Conservation (phyloP, 352 stramenopile species). For the Globisporangium nagaii region DNA sequence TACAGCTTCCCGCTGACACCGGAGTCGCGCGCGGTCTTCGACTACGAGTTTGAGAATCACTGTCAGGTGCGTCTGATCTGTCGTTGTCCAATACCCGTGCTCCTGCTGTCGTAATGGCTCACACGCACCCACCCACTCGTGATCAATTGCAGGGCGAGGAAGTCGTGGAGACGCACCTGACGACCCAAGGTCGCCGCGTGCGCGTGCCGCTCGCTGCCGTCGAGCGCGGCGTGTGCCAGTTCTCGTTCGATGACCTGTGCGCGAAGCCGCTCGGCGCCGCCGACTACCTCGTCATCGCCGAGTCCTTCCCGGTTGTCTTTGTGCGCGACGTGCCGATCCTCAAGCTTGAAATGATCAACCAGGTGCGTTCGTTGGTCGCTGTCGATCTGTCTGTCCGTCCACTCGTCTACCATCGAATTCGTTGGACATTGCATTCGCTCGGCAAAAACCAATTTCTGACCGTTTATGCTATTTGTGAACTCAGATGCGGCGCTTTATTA, state of each 20-base stretch:
- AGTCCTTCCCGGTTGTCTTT: slow-evolving; percentile 85
- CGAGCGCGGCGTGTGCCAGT: slow-evolving; percentile 61
- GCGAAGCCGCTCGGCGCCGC: slow-evolving; percentile 87
- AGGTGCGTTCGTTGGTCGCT: slow-evolving; percentile 18
- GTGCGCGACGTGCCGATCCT: slow-evolving; percentile 90
- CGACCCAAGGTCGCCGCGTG: slow-evolving; percentile 66
- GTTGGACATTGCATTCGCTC: neutral
- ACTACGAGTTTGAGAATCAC: slow-evolving; percentile 60
- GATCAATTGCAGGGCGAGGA: slow-evolving; percentile 27
- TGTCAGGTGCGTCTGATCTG: slow-evolving; percentile 34
- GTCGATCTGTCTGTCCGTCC: neutral
- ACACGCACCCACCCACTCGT: neutral
- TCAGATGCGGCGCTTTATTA: slow-evolving; percentile 94
- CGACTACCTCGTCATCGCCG: slow-evolving; percentile 93
- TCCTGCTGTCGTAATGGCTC: no score
- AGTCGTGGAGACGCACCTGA: slow-evolving; percentile 40
- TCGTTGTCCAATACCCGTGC: no score
- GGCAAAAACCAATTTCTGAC: neutral
- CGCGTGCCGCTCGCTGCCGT: slow-evolving; percentile 52
- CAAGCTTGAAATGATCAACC: slow-evolving; percentile 86
- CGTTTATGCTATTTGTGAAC: neutral
- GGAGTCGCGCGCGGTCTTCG: slow-evolving; percentile 46
- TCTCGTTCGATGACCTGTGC: slow-evolving; percentile 97
- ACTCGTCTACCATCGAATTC: neutral
- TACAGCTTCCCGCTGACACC: slow-evolving; percentile 57